Evolutionary conservation across 1,139 yeast genomes (phyloP).

Genomic region (Chernovozyma aurita): DNA sequence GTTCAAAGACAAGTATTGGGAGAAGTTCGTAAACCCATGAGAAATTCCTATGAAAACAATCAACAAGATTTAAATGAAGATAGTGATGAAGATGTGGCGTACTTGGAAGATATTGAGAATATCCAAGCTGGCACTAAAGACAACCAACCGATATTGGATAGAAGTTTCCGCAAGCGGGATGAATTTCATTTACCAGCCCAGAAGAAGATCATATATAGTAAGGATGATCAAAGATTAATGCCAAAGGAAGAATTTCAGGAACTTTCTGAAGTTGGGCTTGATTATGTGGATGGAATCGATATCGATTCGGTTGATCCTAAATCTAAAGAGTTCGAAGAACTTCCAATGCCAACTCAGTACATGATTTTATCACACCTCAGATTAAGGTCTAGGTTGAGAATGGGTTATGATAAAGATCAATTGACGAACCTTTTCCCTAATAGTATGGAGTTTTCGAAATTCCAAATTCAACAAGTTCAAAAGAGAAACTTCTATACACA

Average conservation of each 20-base stretch:
- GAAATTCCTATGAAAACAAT: slow-evolving; percentile 4
- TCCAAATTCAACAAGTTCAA: slow-evolving; percentile 90
- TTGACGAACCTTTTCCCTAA: slow-evolving; percentile 75
- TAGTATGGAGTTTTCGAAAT: slow-evolving; percentile 84
- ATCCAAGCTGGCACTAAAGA: slow-evolving; percentile 10
- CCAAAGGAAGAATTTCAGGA: slow-evolving; percentile 69
- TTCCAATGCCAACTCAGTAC: slow-evolving; percentile 83
- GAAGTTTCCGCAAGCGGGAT: slow-evolving; percentile 39
- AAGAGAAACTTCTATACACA: slow-evolving; percentile 90
- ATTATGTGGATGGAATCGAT: slow-evolving; percentile 68
- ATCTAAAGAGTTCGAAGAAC: slow-evolving; percentile 55
- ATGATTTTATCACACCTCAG: slow-evolving; percentile 81
- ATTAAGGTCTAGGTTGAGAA: slow-evolving; percentile 79
- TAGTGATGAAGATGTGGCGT: slow-evolving; percentile 21
- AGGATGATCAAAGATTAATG: slow-evolving; percentile 66
- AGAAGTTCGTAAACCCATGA: slow-evolving; percentile 4
- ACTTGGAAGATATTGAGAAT: slow-evolving; percentile 40
- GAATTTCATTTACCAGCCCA: slow-evolving; percentile 83
- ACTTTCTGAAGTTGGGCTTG: slow-evolving; percentile 55
- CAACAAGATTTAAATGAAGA: slow-evolving; percentile 9
- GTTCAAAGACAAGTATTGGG: slow-evolving; percentile 50
- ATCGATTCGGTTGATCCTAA: slow-evolving; percentile 66
- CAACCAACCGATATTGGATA: background rate
- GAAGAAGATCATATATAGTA: slow-evolving; percentile 26
- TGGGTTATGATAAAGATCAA: slow-evolving; percentile 92